Base-by-base conservation (phyloP, 1,139 yeast species). In the Lodderomyces elongisporus region DNA sequence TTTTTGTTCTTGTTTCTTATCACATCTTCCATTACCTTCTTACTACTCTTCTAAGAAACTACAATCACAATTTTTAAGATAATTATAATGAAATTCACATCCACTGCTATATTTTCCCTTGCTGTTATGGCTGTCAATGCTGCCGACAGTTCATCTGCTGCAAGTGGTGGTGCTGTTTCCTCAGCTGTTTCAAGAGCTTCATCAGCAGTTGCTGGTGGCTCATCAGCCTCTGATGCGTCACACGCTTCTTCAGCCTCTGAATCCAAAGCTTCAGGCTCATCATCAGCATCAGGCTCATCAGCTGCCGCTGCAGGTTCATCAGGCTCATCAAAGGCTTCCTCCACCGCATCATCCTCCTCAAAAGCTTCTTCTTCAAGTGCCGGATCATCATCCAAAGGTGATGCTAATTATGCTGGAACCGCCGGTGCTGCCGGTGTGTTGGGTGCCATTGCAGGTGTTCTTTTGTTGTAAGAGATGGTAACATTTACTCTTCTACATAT, bases 381-480 rank as follows among this genome's bases (percentile, higher is more conserved):
- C 14, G 37, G 41, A 16, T 29, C 47, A 27, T 32, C 40, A 13
- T 35, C 42, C 14, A 38, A 43, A 21, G 44, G 45, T 36, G 46
- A 47, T 24, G 51, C 44, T 34, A 51, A 40, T 37, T 18, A 33
- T 22, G 43, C 45, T 30, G 54, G 47, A 33, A 43, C 41, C 32
- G 46, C 40, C 36, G 58, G 42, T 38, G 24, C 28, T 17, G 58
- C 51, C 33, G 52, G 53, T 40, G 49, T 54, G 24, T 44, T 56
- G 32, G 60, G 55, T 35, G 62, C 56, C 23, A 38, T 52, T 31
- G 61, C 57, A 31, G 64, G 61, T 40, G 37, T 52, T 34, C 47
- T 56, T 37, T 56, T 58, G 46, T 48, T 59, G 42, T 59, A 54
- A 47, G n/a, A n/a, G n/a, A n/a, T n/a, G n/a, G n/a, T n/a, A n/a